phyloP scores from a whole-genome alignment of 208 protist genomes.

The Trypanosoma avium region DNA sequence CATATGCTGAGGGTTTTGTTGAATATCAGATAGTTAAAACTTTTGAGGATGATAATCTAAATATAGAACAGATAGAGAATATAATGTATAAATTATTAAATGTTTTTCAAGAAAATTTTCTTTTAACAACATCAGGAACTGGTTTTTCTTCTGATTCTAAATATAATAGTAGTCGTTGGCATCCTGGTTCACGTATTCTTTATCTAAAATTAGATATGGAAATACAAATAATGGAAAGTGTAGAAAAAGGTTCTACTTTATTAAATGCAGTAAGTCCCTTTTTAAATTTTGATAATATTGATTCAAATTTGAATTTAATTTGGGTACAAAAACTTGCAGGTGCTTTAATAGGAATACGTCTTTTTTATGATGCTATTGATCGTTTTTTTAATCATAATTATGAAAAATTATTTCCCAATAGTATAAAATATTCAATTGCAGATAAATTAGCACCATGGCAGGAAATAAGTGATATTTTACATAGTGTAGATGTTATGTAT shows the following conservation, averaged over 20 bases:
- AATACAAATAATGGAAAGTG: constrained; percentile 40
- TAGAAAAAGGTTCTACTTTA: constrained; percentile 30
- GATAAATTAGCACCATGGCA: constrained; percentile 22
- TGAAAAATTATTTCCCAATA: background rate
- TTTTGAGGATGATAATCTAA: constrained; percentile 22
- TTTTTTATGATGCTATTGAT: constrained; percentile 33
- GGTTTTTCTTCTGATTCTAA: constrained; percentile 9
- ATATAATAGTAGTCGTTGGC: constrained; percentile 21
- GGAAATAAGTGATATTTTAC: constrained; percentile 16
- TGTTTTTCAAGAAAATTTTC: constrained; percentile 52
- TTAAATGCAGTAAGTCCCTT: constrained; percentile 4
- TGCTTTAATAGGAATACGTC: constrained; percentile 21
- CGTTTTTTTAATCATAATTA: constrained; percentile 14
- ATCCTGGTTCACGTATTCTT: constrained; percentile 23
- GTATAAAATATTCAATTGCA: background rate
- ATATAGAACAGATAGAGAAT: constrained; percentile 20
- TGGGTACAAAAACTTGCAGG: constrained; percentile 28
- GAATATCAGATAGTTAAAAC: constrained; percentile 37
- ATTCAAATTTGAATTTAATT: constrained; percentile 5
- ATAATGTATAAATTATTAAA: constrained; percentile 25
- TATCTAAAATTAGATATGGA: constrained; percentile 57
- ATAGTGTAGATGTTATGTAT: constrained; percentile 9
- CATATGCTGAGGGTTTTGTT: constrained; percentile 73
- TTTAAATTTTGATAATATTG: background rate
- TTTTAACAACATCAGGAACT: constrained; percentile 26